Conservation (phyloP, 495 filamentous ascomycete genomes). For the Aspergillus cristatus region DNA sequence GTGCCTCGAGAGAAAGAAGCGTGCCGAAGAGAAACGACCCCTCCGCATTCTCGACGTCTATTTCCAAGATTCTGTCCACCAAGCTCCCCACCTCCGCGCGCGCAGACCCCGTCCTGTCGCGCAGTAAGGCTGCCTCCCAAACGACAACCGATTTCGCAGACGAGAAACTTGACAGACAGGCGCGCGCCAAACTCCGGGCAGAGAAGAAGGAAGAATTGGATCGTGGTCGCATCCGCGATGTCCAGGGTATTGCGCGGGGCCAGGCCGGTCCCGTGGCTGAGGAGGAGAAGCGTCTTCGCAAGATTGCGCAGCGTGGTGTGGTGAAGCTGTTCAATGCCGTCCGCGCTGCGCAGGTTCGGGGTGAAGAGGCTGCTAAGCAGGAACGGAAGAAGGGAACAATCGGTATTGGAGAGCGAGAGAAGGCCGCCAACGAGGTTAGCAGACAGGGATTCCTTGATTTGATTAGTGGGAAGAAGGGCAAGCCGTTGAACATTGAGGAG, state of each 20-base stretch:
- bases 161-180: slow-evolving; percentile 67
- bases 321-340: slow-evolving; percentile 96
- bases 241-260: slow-evolving; percentile 49
- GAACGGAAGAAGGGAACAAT: slow-evolving; percentile 64
- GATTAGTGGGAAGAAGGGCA: slow-evolving; percentile 55
- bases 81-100: slow-evolving; percentile 76
- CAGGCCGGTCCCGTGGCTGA: slow-evolving; percentile 51
- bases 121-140: slow-evolving; percentile 59
- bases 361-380: slow-evolving; percentile 60
- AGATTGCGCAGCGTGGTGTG: slow-evolving; percentile 84
- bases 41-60: slow-evolving; percentile 77
- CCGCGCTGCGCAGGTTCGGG: slow-evolving; percentile 79
- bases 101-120: slow-evolving; percentile 79
- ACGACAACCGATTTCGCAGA: slow-evolving; percentile 59
- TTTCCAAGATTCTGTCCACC: slow-evolving; percentile 78
- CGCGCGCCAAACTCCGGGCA: slow-evolving; percentile 64
- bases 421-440: slow-evolving; percentile 86
- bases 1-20: slow-evolving; percentile 15
- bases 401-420: slow-evolving; percentile 62
- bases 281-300: slow-evolving; percentile 70
- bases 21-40: slow-evolving; percentile 78
- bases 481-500: slow-evolving; percentile 40
- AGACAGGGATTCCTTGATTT: slow-evolving; percentile 92
- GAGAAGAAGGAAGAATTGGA: slow-evolving; percentile 77
- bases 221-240: slow-evolving; percentile 79